phyloP scores from a whole-genome alignment of 192 early-diverging fungal genomes.

The Linnemannia hyalina region DNA sequence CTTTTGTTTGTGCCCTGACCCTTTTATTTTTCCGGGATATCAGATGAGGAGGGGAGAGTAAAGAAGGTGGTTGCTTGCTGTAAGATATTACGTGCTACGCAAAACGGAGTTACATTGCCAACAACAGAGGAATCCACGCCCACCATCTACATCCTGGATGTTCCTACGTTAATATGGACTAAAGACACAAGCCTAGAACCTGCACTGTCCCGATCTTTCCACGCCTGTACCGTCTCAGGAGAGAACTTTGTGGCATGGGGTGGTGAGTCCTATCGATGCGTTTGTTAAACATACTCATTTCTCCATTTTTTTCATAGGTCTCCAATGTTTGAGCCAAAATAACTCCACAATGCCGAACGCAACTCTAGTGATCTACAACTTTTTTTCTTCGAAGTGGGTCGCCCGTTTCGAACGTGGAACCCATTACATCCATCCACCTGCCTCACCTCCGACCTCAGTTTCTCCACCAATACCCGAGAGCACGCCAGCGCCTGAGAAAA shows the following conservation, averaged over 20 bases:
- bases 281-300: too few species aligned
- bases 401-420: background rate
- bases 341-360: background rate
- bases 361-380: background rate
- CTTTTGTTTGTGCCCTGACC: too few species aligned
- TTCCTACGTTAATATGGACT: background rate
- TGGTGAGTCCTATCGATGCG: background rate
- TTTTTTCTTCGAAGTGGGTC: background rate
- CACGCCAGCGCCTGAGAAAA: background rate
- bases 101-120: too few species aligned
- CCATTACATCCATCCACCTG: background rate
- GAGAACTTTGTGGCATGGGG: slow-evolving; percentile 8
- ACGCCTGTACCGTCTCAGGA: background rate
- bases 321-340: too few species aligned
- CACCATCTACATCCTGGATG: background rate
- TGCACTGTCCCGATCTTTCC: background rate
- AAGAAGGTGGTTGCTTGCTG: too few species aligned
- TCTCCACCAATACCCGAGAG: background rate
- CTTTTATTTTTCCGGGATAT: too few species aligned
- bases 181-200: background rate
- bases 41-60: too few species aligned
- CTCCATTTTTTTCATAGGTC: too few species aligned
- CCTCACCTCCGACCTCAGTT: background rate
- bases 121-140: too few species aligned
- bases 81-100: too few species aligned